phyloP scores from a whole-genome alignment of 495 filamentous ascomycete species.

The Penicillium robsamsonii region DNA sequence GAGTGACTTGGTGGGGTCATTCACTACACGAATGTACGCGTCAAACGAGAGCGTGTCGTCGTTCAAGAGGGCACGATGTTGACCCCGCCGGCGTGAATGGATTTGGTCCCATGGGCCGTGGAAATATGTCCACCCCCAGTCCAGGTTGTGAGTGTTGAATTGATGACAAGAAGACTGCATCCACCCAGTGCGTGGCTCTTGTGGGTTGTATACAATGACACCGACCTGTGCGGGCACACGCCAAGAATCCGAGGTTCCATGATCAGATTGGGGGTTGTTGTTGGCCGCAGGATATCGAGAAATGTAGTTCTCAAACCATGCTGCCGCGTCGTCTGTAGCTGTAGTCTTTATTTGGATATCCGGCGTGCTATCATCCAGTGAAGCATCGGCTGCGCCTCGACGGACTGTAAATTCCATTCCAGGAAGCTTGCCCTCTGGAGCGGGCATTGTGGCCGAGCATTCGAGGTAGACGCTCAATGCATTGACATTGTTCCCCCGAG shows the following conservation, averaged over 20 bases:
- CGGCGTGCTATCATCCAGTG: conserved; percentile 27
- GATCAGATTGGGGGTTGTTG: conserved; percentile 2
- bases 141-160: conserved; percentile 56
- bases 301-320: conserved; percentile 38
- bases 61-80: conserved; percentile 61
- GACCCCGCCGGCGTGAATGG: conserved; percentile 53
- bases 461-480: conserved; percentile 64
- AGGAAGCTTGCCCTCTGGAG: conserved; percentile 35
- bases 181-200: conserved; percentile 60
- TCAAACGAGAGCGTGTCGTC: conserved; percentile 64
- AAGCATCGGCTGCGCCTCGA: conserved; percentile 31
- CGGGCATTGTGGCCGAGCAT: conserved; percentile 50
- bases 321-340: conserved; percentile 26
- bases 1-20: conserved; percentile 61
- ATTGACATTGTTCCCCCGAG: conserved; percentile 60
- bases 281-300: conserved; percentile 28
- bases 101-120: conserved; percentile 61
- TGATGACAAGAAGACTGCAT: conserved; percentile 57
- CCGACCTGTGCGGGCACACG: conserved; percentile 60
- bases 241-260: conserved; percentile 33
- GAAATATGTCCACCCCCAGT: conserved; percentile 70
- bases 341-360: conserved; percentile 33
- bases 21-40: conserved; percentile 60
- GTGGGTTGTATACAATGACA: conserved; percentile 64
- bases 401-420: conserved; percentile 42